Base-by-base conservation (phyloP, 1,284 basidiomycete genomes). In the Fomitopsis palustris region DNA sequence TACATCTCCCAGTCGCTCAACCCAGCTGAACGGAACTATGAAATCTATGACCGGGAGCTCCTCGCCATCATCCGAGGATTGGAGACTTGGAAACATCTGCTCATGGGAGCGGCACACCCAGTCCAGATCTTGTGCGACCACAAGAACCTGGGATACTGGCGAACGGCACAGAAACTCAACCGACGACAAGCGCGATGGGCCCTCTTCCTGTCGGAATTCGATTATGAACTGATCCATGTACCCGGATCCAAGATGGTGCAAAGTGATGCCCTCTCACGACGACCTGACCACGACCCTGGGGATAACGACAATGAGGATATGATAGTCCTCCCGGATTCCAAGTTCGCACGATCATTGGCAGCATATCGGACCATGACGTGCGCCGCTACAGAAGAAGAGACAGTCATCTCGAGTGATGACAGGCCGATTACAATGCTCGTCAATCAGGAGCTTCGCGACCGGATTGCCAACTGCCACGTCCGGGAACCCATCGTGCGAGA, bases 101-200 rank as follows among this genome's bases (percentile, higher is more conserved):
- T 70, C 0, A 41, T 60, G 37, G 72, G 72, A 3, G 42, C 41
- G 33, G 10, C 41, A 65, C 0, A n/a, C 9, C 5, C 66, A 66
- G 54, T 72, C 75, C 0, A 77, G n/a, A n/a, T n/a, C n/a, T n/a
- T n/a, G n/a, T n/a, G n/a, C n/a, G n/a, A n/a, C n/a, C n/a, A n/a
- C n/a, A 84, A 73, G 16, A 81, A 80, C 59, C 72, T 82, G 0
- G 66, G 71, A 27, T 79, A 78, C 56, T 82, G 76, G 67, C 38
- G 60, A 9, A 69, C 64, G 0, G 59, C 74, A 0, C 69, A 77
- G 33, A 69, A 74, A 4, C 67, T 82, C 0, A 79, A 71, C 29
- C 58, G 70, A 0, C 55, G 64, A 10, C 78, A 83, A 64, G 77
- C 74, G 0, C 60, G 75, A 2, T 84, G 78, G 81, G 64, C 65